Evolutionary conservation across 140 eudicot genomes (phyloP), one percentile per base, ranked within the genome.

Genomic region (Flaveria floridana): DNA sequence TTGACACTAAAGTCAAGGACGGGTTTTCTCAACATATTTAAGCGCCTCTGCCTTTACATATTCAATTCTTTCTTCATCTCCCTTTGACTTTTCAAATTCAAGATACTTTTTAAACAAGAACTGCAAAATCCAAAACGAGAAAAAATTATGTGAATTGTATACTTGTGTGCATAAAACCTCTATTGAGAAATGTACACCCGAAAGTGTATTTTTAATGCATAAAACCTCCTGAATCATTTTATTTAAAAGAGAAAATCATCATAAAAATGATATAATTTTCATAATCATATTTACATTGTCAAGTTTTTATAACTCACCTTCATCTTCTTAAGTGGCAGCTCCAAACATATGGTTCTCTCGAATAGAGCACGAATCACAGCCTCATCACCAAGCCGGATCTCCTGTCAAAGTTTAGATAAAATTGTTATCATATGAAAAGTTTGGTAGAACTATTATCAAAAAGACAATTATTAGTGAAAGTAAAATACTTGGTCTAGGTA

Each of bases 321-420:
- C 89, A 92, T 89, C 80, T 85, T 89, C 59, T 87, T 89, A 10
- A 87, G 79, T 2, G 89, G 91, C 64, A 89, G 89, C 72, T 87
- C 86, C 63, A 91, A 76, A 79, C 96, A 89, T 55, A 80, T 89
- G 12, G 96, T 88, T 77, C 98, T 87, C 84, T 92, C 98, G 42
- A 92, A 92, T 68, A 92, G 84, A 48, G 98, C 84, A 39, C 95
- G 96, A 55, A 83, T 92, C 57, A 89, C 74, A 72, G 83, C 96
- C 52, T 57, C 85, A 41, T 92, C 96, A 68, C 88, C 95, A 14
- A 87, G 52, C 76, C 96, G 89, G 65, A 89, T 92, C 80, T 92
- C 98, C 98, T 92, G 83, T 57, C 2, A 66, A 69, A 30, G 66
- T 25, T 34, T 12, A 71, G 8, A 62, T 51, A 23, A 15, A 25